A percentile compares a stretch with the other conserved stretches of the same genome.
phyloP scores from a whole-genome alignment of 176 grass and related monocot genomes.

The Aechmea fasciata region DNA sequence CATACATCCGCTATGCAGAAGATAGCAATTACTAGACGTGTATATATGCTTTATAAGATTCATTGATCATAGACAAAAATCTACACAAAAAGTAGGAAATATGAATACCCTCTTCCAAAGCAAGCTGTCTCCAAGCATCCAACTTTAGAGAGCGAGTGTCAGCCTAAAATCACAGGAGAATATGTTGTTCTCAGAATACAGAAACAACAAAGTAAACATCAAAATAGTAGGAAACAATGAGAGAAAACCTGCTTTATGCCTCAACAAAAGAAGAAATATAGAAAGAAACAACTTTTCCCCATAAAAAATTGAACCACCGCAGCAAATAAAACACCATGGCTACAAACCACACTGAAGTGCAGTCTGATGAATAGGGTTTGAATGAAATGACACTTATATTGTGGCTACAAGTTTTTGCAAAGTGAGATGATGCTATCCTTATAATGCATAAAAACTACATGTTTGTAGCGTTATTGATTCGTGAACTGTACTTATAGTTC shows the following conservation, averaged over 20 bases:
- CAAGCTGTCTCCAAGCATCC: constrained; percentile 94
- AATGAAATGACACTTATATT: too few species aligned
- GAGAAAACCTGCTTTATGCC: background rate
- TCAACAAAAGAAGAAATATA: too few species aligned
- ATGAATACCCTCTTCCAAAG: constrained; percentile 73
- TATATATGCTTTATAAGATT: background rate
- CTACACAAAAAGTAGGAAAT: background rate
- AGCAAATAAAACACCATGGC: too few species aligned
- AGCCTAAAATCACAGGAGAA: constrained; percentile 35
- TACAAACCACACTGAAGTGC: too few species aligned
- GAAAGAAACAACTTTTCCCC: too few species aligned
- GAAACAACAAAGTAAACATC: constrained; percentile 2
- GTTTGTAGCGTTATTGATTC: too few species aligned
- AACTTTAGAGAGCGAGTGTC: constrained; percentile 65
- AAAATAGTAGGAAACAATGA: constrained; percentile 7
- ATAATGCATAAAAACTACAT: too few species aligned
- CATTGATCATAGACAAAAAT: background rate
- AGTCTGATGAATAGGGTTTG: too few species aligned
- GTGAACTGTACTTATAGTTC: too few species aligned
- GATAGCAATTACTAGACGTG: background rate
- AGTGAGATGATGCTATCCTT: too few species aligned
- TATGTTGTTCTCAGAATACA: background rate
- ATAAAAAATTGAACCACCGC: too few species aligned
- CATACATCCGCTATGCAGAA: background rate
- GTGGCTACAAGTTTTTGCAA: too few species aligned